Conservation (phyloP, 192 early-diverging fungal genomes). For the Coemansia sp. region DNA sequence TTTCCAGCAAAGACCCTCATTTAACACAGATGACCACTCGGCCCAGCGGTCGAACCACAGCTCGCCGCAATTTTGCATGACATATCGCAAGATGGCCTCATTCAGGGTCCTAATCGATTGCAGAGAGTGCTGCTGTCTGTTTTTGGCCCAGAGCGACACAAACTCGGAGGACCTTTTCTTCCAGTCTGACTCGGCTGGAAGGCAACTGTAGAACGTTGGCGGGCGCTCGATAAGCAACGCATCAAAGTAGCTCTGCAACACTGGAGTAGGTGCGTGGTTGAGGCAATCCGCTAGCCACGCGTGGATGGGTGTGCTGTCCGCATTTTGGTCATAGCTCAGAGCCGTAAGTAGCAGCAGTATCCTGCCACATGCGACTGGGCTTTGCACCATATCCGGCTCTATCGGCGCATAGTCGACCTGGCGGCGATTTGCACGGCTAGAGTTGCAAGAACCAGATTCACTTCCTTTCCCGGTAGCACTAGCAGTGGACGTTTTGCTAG, state of each 20-base stretch:
- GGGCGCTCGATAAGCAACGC: slow-evolving; percentile 1
- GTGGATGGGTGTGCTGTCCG: slow-evolving; percentile 43
- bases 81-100: slow-evolving; percentile 4
- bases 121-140: slow-evolving; percentile 12
- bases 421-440: neutral
- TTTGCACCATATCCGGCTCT: slow-evolving; percentile 8
- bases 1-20: neutral
- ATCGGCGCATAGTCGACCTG: neutral
- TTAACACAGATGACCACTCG: slow-evolving; percentile 19
- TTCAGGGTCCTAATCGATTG: slow-evolving; percentile 8
- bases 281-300: slow-evolving; percentile 48
- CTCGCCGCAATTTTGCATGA: slow-evolving; percentile 11
- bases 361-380: slow-evolving; percentile 28
- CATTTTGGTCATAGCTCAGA: slow-evolving; percentile 36
- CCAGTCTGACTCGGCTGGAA: slow-evolving; percentile 46
- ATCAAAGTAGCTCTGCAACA: slow-evolving; percentile 28
- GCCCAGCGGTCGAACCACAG: slow-evolving; percentile 31
- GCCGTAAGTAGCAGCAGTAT: slow-evolving; percentile 36
- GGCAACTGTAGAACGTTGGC: slow-evolving; percentile 21
- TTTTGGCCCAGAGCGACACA: slow-evolving; percentile 21
- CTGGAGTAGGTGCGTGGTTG: slow-evolving; percentile 16
- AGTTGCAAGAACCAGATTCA: neutral
- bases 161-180: slow-evolving; percentile 11
- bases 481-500: neutral
- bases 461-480: slow-evolving; percentile 10